phyloP scores from a whole-genome alignment of 2,329 filamentous ascomycete genomes.

The Colletotrichum sp. region DNA sequence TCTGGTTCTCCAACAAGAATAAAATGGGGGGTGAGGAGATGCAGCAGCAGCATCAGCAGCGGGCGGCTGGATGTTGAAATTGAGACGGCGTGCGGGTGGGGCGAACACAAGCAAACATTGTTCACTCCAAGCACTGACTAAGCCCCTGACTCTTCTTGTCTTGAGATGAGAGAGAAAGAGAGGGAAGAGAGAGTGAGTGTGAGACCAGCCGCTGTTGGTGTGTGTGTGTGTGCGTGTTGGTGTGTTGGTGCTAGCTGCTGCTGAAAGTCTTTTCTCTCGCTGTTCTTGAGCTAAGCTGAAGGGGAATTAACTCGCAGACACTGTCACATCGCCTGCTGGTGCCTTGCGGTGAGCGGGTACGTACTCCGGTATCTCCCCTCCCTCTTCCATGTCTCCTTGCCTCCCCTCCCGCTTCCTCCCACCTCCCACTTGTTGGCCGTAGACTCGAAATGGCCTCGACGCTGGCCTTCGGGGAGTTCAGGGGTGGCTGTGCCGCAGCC shows the following conservation, averaged over 20 bases:
- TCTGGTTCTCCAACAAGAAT: not conserved
- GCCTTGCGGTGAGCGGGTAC: not conserved
- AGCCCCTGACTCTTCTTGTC: not conserved
- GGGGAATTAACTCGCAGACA: not conserved
- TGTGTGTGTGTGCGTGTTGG: not conserved
- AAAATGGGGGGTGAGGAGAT: not conserved
- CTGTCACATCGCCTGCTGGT: not conserved
- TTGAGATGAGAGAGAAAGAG: not conserved
- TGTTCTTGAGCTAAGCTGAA: not conserved
- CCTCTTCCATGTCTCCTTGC: not conserved
- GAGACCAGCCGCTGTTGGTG: not conserved
- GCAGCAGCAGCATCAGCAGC: not conserved
- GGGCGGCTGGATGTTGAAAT: constrained; percentile 14
- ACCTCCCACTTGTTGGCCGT: not conserved
- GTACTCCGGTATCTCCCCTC: not conserved
- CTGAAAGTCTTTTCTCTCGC: not conserved
- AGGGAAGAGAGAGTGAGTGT: not conserved
- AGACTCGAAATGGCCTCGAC: not conserved
- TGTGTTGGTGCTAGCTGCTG: not conserved
- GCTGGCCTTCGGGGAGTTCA: not conserved
- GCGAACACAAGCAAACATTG: not conserved
- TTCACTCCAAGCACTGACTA: not conserved
- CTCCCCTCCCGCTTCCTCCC: not conserved
- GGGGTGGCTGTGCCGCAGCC: constrained; percentile 10
- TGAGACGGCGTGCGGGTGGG: not conserved